These are phyloP conservation scores for Candida ponderosae DNA, from an alignment of 805 yeast genomes.

Conservation along the genomic window DNA sequence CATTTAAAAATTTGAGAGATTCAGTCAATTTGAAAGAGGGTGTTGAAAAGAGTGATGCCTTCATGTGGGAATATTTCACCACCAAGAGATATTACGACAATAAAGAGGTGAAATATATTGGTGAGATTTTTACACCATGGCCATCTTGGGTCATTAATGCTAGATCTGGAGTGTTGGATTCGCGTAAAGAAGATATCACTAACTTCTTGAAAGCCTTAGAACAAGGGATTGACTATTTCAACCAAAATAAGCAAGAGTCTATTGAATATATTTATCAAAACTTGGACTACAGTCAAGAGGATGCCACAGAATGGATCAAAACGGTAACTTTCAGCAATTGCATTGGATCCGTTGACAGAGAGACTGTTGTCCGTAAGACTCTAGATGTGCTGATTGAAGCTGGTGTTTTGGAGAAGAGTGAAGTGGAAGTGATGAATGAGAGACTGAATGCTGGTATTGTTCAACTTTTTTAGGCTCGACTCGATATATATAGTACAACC, in stretches of 20 bases:
- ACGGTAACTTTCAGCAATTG: slow-evolving; percentile 56
- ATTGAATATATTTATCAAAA: slow-evolving; percentile 54
- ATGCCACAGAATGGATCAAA: slow-evolving; percentile 75
- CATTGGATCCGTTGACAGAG: slow-evolving; percentile 41
- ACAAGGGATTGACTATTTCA: slow-evolving; percentile 63
- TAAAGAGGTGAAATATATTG: slow-evolving; percentile 73
- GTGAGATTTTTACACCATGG: slow-evolving; percentile 93
- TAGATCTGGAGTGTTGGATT: slow-evolving; percentile 28
- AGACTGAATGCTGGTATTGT: not conserved
- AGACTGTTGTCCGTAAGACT: slow-evolving; percentile 46
- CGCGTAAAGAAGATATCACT: slow-evolving; percentile 20
- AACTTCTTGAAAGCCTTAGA: slow-evolving; percentile 48
- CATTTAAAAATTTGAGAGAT: slow-evolving; percentile 68
- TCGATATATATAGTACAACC: too few species aligned
- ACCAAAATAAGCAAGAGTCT: slow-evolving; percentile 53
- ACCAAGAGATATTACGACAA: slow-evolving; percentile 77
- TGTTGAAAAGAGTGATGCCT: slow-evolving; percentile 58
- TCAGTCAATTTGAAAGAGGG: slow-evolving; percentile 56
- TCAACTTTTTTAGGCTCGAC: too few species aligned
- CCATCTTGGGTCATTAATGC: slow-evolving; percentile 85
- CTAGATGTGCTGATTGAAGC: slow-evolving; percentile 51
- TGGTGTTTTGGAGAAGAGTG: slow-evolving; percentile 33
- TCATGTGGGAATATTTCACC: slow-evolving; percentile 95
- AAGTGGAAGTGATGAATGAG: not conserved
- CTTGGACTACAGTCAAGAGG: slow-evolving; percentile 69